Conservation (phyloP, 2,329 filamentous ascomycete species). For the Colletotrichum sp. region DNA sequence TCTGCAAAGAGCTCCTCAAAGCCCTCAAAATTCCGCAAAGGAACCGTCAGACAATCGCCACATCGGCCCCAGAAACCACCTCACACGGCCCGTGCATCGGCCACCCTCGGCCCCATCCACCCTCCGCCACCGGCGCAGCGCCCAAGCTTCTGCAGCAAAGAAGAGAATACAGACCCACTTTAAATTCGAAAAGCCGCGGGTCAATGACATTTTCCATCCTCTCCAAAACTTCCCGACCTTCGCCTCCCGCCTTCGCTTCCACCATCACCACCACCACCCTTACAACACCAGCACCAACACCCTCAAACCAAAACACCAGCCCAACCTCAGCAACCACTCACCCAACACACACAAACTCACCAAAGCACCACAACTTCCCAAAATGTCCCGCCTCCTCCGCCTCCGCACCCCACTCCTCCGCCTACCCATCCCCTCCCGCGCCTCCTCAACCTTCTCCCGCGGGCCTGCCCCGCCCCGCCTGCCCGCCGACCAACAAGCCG, state of each 20-base stretch:
- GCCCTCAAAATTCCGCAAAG: too few relatives aligned
- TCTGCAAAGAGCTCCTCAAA: too few relatives aligned
- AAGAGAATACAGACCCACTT: background rate
- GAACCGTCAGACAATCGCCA: too few relatives aligned
- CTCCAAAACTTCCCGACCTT: background rate
- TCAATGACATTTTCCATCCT: slow-evolving; percentile 4
- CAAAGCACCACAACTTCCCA: background rate
- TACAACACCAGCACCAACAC: background rate
- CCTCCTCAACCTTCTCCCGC: slow-evolving; percentile 47
- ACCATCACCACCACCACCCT: background rate
- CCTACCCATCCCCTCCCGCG: slow-evolving; percentile 1
- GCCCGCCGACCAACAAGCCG: slow-evolving; percentile 85
- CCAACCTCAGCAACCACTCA: background rate
- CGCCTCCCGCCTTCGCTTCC: background rate
- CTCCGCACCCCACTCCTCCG: slow-evolving; percentile 10
- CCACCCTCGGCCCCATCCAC: background rate
- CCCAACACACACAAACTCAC: background rate
- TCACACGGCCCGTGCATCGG: background rate
- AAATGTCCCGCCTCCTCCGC: slow-evolving; percentile 29
- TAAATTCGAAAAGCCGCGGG: background rate
- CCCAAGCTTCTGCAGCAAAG: background rate
- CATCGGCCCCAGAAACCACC: too few relatives aligned
- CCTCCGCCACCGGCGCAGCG: background rate
- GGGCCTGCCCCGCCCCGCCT: slow-evolving; percentile 83
- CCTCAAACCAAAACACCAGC: background rate